Percentiles rank a stretch among this genome's conserved stretches.
Evolutionary conservation across 345 rosid species (phyloP).

Genomic region (Carallia pectinifolia): DNA sequence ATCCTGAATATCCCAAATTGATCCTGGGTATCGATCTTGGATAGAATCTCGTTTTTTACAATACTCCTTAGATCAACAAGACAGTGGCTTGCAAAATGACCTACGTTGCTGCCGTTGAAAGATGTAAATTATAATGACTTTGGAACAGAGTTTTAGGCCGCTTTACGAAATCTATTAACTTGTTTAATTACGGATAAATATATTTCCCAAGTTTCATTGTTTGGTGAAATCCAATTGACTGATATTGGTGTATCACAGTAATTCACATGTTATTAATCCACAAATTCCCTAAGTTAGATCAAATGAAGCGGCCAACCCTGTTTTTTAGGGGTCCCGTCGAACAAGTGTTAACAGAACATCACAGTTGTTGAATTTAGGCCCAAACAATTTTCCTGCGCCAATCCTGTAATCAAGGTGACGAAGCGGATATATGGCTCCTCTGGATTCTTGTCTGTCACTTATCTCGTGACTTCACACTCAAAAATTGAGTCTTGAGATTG

Average conservation of each 20-base stretch:
- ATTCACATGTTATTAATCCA: not conserved
- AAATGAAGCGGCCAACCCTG: too few relatives aligned
- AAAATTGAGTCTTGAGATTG: too few relatives aligned
- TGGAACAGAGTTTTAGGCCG: not conserved
- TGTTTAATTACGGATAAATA: not conserved
- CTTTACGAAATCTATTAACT: not conserved
- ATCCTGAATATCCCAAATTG: too few relatives aligned
- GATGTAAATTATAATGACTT: constrained; percentile 12
- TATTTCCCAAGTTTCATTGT: constrained; percentile 6
- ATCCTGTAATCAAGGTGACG: too few relatives aligned
- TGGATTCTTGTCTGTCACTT: too few relatives aligned
- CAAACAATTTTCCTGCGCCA: not conserved
- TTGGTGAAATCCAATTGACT: constrained; percentile 15
- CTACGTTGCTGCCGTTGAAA: not conserved
- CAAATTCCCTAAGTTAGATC: too few relatives aligned
- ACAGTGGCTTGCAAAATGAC: not conserved
- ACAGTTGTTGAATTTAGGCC: too few relatives aligned
- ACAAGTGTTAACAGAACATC: too few relatives aligned
- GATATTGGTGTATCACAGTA: not conserved
- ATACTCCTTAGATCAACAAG: constrained; percentile 23
- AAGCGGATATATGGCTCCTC: too few relatives aligned
- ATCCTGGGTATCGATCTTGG: not conserved
- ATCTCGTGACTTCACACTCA: too few relatives aligned
- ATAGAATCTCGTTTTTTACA: not conserved
- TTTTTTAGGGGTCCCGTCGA: too few relatives aligned